phyloP scores from a whole-genome alignment of 805 yeast species.

The Saccharomyces kudriavzevii region DNA sequence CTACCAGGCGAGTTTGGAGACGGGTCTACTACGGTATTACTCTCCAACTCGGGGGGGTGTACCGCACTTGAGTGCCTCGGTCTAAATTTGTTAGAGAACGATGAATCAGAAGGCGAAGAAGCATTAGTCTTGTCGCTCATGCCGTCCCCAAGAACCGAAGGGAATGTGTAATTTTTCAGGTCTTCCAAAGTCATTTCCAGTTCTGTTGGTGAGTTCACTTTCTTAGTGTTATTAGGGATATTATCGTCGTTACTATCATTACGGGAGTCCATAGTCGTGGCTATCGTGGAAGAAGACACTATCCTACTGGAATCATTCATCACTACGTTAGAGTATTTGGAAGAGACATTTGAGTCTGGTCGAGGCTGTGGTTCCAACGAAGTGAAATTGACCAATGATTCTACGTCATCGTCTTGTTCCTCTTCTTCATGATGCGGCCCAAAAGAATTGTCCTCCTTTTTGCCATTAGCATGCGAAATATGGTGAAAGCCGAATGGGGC shows the following conservation, averaged over 20 bases:
- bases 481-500: slow-evolving; percentile 36
- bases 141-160: neutral
- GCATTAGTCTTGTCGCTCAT: neutral
- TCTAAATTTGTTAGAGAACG: neutral
- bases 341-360: neutral
- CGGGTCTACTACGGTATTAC: neutral
- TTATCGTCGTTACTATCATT: neutral
- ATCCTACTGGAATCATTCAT: slow-evolving; percentile 10
- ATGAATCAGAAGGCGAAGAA: neutral
- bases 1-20: slow-evolving; percentile 13
- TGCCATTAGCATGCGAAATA: slow-evolving; percentile 34
- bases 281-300: slow-evolving; percentile 28
- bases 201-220: neutral
- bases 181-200: neutral
- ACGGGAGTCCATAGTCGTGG: slow-evolving; percentile 8
- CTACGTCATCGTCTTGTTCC: slow-evolving; percentile 2
- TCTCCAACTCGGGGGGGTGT: slow-evolving; percentile 20
- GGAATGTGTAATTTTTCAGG: slow-evolving; percentile 3
- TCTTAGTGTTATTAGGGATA: neutral
- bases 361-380: neutral
- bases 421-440: slow-evolving; percentile 2
- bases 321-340: neutral
- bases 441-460: slow-evolving; percentile 5
- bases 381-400: neutral
- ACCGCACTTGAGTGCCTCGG: neutral